A percentile compares a stretch with the other conserved stretches of the same genome.
phyloP scores from a whole-genome alignment of 2,329 filamentous ascomycete genomes.

The Verticillium zaregamsianum region DNA sequence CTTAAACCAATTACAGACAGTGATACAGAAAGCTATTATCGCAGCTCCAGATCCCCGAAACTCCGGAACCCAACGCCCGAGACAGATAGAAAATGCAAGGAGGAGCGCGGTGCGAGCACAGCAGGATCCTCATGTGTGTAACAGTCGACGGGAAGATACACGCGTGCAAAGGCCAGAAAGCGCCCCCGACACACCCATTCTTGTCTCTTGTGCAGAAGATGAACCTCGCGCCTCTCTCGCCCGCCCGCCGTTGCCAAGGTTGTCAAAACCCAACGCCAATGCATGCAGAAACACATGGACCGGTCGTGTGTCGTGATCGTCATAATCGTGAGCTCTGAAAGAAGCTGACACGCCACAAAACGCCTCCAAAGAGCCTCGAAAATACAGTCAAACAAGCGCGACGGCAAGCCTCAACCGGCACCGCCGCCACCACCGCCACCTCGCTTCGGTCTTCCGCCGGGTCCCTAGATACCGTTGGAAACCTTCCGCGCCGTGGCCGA shows the following conservation, averaged over 20 bases:
- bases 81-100: not conserved
- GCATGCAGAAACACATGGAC: conserved; percentile 37
- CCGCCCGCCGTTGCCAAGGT: conserved; percentile 9
- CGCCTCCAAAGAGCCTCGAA: conserved; percentile 5
- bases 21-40: not conserved
- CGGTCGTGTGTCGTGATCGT: conserved; percentile 24
- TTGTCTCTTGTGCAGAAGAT: not conserved
- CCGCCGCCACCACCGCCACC: conserved; percentile 10
- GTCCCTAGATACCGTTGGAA: conserved; percentile 35
- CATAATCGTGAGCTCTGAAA: conserved; percentile 3
- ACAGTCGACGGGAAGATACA: not conserved
- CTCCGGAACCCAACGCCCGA: not conserved
- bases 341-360: not conserved
- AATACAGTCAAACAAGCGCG: conserved; percentile 4
- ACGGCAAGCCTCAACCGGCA: not conserved
- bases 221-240: not conserved
- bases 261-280: conserved; percentile 31
- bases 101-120: not conserved
- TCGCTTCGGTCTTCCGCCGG: conserved; percentile 6
- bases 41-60: not conserved
- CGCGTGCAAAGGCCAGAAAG: not conserved
- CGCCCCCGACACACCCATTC: not conserved
- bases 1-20: not conserved
- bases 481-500: conserved; percentile 49
- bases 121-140: not conserved